Base-by-base conservation (phyloP, 495 filamentous ascomycete genomes). In the Trichoderma gamsii region DNA sequence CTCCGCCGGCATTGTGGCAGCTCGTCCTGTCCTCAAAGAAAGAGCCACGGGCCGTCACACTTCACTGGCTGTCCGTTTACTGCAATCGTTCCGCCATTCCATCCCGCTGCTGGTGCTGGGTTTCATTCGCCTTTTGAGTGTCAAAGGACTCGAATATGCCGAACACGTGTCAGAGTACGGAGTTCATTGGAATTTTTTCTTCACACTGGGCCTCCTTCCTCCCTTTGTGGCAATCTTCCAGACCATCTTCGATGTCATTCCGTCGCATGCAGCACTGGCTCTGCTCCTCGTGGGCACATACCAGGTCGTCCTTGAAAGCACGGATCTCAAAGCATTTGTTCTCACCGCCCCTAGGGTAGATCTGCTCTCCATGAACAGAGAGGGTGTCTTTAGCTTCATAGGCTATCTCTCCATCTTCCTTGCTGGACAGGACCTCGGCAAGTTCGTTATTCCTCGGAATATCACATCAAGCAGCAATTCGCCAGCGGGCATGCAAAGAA, bases 181-280 rank as follows among this genome's bases (percentile, higher is more conserved):
- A 41, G 92, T 98, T 13, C 95, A 99, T 76, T 99, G 95, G 95
- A 99, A 99, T 77, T 99, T 99, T 77, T 99, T 99, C 81, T 98
- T 99, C 78, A 99, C 95, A 0, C 80, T 99, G 13, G 94, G 88
- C 4, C 86, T 97, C 32, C 78, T 99, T 41, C 92, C 93, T 2
- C 93, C 93, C 4, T 95, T 95, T 71, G 87, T 96, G 65, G 93
- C 94, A n/a, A 75, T 97, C 0, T 91, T 95, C 66, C 90, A 93
- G 69, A 86, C 88, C 0, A 74, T 84, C 11, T 79, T 88, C 43
- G 73, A 76, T 61, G 63, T 81, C 69, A 80, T 92, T 38, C 91
- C 88, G 1, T 93, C 89, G 1, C 93, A 90, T 69, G 88, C 91
- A 38, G 77, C 84, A 11, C 82, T 97, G 13, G 85, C 92, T 3